Evolutionary conservation across 2,329 filamentous ascomycete species (phyloP).

Genomic region (Fusarium hainanense): DNA sequence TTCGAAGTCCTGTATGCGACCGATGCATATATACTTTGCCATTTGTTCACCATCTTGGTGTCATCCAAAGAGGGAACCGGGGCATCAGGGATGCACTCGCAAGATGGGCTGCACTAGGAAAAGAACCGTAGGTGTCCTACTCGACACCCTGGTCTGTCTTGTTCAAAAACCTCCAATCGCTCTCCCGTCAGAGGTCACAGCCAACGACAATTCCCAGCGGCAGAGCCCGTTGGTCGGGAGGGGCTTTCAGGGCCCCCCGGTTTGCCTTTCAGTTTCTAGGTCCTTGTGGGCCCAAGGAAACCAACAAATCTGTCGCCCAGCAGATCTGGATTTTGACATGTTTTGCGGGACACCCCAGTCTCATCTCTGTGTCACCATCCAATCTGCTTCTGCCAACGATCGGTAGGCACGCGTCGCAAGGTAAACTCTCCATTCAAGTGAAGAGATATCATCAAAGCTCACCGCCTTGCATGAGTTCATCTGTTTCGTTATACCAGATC

Average conservation of each 20-base stretch:
- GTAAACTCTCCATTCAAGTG: slow-evolving; percentile 28
- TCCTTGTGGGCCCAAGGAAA: slow-evolving; percentile 30
- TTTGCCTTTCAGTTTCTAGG: slow-evolving; percentile 33
- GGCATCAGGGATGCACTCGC: slow-evolving; percentile 45
- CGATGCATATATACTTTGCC: slow-evolving; percentile 37
- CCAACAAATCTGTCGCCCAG: slow-evolving; percentile 43
- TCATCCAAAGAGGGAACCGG: slow-evolving; percentile 31
- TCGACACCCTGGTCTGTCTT: slow-evolving; percentile 33
- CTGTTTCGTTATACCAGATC: slow-evolving; percentile 32
- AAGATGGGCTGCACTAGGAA: slow-evolving; percentile 52
- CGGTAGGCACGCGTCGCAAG: slow-evolving; percentile 27
- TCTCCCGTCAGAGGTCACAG: slow-evolving; percentile 30
- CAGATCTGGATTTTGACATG: slow-evolving; percentile 49
- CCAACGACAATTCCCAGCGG: slow-evolving; percentile 34
- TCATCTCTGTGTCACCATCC: slow-evolving; percentile 49
- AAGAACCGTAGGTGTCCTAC: slow-evolving; percentile 37
- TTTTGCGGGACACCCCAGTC: slow-evolving; percentile 49
- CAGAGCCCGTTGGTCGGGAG: slow-evolving; percentile 43
- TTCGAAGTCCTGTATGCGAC: slow-evolving; percentile 31
- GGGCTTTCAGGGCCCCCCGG: slow-evolving; percentile 42
- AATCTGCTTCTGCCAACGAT: slow-evolving; percentile 40
- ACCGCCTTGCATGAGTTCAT: slow-evolving; percentile 38
- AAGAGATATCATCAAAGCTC: slow-evolving; percentile 19
- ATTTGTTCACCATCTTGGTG: slow-evolving; percentile 26
- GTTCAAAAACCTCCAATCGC: slow-evolving; percentile 32